Percentiles rank a stretch among this genome's conserved stretches.
These are phyloP conservation scores for Cyclospora cayetanensis DNA, from an alignment of 169 alveolate species.

Conservation along the genomic window DNA sequence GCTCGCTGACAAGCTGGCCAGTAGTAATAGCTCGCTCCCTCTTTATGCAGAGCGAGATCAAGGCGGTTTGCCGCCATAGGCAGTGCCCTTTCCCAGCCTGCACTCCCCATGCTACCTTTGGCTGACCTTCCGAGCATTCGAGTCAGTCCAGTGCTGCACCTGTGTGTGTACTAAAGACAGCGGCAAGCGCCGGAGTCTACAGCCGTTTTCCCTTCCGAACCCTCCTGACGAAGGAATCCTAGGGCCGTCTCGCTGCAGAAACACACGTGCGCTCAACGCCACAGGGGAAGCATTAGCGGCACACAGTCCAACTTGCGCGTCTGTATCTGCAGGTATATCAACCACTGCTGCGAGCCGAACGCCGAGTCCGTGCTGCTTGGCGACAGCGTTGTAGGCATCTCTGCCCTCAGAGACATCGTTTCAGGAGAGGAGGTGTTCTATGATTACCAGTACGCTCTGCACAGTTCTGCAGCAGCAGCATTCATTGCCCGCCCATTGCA, in stretches of 20 bases:
- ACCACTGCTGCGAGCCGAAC: slow-evolving; percentile 72
- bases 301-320: too few relatives aligned
- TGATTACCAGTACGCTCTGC: slow-evolving; percentile 65
- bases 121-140: too few relatives aligned
- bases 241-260: too few relatives aligned
- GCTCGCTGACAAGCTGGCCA: not conserved
- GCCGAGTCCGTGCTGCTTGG: slow-evolving; percentile 49
- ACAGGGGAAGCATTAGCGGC: too few relatives aligned
- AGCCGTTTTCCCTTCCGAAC: too few relatives aligned
- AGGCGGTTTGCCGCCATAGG: not conserved
- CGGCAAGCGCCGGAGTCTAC: too few relatives aligned
- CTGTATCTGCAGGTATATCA: slow-evolving; percentile 39
- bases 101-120: not conserved
- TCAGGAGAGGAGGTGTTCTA: slow-evolving; percentile 64
- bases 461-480: not conserved
- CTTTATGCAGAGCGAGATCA: not conserved
- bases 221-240: too few relatives aligned
- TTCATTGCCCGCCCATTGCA: too few relatives aligned
- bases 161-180: not conserved
- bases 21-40: not conserved
- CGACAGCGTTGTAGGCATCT: slow-evolving; percentile 14
- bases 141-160: too few relatives aligned
- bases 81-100: not conserved
- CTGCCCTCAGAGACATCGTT: slow-evolving; percentile 39
- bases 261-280: too few relatives aligned